Conservation (phyloP, 306 rosid species). For the Cercis canadensis region DNA sequence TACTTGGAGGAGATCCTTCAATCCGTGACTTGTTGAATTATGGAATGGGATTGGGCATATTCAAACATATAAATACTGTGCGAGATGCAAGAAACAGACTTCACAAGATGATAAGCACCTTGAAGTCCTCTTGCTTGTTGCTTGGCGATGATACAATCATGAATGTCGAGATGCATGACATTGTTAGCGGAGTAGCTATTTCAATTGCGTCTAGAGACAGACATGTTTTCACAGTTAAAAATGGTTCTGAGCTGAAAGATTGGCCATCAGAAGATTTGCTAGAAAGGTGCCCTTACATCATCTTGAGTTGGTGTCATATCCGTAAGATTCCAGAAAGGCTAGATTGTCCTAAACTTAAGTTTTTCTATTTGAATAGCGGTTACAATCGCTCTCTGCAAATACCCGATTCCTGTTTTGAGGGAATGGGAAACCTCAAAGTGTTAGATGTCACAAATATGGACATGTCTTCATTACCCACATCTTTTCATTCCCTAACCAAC, state of each 20-base stretch:
- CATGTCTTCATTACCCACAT: conserved; percentile 1
- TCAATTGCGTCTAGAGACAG: background rate
- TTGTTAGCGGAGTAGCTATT: conserved; percentile 21
- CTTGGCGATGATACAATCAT: no score
- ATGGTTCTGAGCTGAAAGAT: background rate
- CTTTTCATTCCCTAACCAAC: background rate
- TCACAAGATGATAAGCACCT: no score
- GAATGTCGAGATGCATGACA: conserved; percentile 32
- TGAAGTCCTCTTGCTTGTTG: no score
- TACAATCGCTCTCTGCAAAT: background rate
- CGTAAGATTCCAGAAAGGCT: background rate
- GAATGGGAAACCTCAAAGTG: background rate
- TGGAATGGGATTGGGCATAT: no score
- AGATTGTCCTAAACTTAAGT: background rate
- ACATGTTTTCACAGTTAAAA: background rate
- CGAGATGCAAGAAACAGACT: no score
- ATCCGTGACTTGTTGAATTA: background rate
- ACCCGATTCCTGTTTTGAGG: background rate
- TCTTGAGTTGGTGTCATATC: rapidly evolving
- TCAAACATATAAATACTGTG: no score
- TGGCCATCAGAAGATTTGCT: background rate
- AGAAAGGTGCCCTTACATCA: background rate
- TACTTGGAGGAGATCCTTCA: background rate
- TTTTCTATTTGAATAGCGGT: rapidly evolving
- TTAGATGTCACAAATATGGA: background rate